A percentile compares a stretch with the other conserved stretches of the same genome.
Conservation (phyloP, 345 rosid genomes). For the Cardamine occulta region DNA sequence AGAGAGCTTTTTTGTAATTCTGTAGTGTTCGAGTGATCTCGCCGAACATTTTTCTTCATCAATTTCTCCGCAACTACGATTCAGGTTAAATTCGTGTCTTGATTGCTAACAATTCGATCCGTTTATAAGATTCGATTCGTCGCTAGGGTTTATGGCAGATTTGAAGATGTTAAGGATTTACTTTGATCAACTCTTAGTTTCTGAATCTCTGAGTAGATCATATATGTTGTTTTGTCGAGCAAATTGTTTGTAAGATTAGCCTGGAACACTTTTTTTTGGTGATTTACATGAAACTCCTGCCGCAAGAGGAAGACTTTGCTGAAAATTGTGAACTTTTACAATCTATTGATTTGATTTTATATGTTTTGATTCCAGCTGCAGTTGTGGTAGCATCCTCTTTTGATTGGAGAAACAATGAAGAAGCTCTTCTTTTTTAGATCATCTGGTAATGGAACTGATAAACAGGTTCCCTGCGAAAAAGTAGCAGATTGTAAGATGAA, state of each 20-base stretch:
- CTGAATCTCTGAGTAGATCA: conserved; percentile 12
- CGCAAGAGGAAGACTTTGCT: not conserved
- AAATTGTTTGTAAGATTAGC: conserved; percentile 1
- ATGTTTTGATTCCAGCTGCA: conserved; percentile 46
- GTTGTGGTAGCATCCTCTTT: conserved; percentile 39
- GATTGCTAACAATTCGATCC: not conserved
- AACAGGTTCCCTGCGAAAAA: conserved; percentile 52
- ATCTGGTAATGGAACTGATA: conserved; percentile 56
- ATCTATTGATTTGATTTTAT: conserved; percentile 31
- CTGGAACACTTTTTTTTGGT: conserved; percentile 1
- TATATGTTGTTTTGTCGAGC: conserved; percentile 6
- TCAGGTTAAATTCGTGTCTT: conserved; percentile 31
- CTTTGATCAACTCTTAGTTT: conserved; percentile 21
- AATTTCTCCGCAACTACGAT: conserved; percentile 18
- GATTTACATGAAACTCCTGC: not conserved
- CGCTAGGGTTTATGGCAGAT: conserved; percentile 38
- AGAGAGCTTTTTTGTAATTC: not conserved
- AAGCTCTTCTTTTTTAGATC: conserved; percentile 83
- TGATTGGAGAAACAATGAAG: conserved; percentile 66
- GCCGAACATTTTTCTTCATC: conserved; percentile 29
- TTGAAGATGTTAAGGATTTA: conserved; percentile 39
- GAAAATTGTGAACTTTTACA: conserved; percentile 6
- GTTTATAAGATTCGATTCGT: not conserved
- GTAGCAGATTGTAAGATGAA: conserved; percentile 45
- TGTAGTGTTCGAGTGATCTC: conserved; percentile 32